phyloP scores from a whole-genome alignment of 139 green algal species.

The Medakamo hakoo region DNA sequence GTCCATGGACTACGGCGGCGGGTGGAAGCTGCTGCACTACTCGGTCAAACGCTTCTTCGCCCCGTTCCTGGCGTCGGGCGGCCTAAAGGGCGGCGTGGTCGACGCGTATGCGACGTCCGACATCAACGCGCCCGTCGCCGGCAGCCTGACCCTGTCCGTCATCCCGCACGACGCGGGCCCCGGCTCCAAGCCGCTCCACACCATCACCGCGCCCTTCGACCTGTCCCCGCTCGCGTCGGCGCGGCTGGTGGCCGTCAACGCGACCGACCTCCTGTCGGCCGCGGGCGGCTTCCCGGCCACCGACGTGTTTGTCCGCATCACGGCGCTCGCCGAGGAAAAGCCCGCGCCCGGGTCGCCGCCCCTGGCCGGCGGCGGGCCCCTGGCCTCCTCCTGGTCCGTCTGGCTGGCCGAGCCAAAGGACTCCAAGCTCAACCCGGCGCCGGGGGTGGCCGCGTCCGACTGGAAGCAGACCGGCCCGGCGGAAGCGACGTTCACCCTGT shows the following conservation, averaged over 20 bases:
- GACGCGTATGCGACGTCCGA: background rate
- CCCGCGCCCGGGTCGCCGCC: too few species aligned
- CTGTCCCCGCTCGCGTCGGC: background rate
- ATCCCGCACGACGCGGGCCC: background rate
- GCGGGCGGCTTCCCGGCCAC: background rate
- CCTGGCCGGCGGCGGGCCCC: too few species aligned
- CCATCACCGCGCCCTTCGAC: background rate
- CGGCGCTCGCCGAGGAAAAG: too few species aligned
- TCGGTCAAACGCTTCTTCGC: conserved; percentile 15
- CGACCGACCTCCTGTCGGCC: background rate
- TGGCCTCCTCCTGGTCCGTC: background rate
- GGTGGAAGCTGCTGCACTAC: conserved; percentile 54
- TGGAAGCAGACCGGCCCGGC: background rate
- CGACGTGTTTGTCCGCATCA: background rate
- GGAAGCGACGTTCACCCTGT: background rate
- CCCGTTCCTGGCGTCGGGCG: conserved; percentile 14
- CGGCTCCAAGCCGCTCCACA: background rate
- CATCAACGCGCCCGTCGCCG: background rate
- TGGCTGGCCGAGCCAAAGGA: background rate
- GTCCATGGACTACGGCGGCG: conserved; percentile 30
- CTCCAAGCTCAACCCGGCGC: background rate
- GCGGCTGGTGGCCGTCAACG: background rate
- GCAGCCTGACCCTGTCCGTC: background rate
- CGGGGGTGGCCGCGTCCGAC: background rate
- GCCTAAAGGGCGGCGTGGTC: background rate